phyloP scores from a whole-genome alignment of 2,329 filamentous ascomycete species.

The Paracoccidioides lutzii region DNA sequence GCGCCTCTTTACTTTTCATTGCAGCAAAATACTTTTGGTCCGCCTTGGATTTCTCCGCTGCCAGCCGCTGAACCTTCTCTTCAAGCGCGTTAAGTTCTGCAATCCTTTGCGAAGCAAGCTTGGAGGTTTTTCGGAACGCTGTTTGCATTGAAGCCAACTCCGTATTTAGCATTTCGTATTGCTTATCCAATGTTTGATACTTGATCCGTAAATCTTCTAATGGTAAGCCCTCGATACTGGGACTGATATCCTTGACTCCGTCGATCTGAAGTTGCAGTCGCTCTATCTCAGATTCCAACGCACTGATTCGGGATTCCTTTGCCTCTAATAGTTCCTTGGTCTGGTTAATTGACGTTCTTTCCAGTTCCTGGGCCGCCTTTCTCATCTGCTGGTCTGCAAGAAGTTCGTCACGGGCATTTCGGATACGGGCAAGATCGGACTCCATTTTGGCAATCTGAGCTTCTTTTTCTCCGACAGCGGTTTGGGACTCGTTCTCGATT shows the following conservation, averaged over 20 bases:
- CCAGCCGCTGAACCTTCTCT: slow-evolving; percentile 60
- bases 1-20: slow-evolving; percentile 82
- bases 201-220: slow-evolving; percentile 61
- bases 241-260: slow-evolving; percentile 30
- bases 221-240: slow-evolving; percentile 46
- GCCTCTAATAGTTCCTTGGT: slow-evolving; percentile 68
- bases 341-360: slow-evolving; percentile 55
- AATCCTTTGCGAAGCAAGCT: slow-evolving; percentile 74
- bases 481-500: slow-evolving; percentile 67
- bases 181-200: slow-evolving; percentile 60
- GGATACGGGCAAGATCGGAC: slow-evolving; percentile 71
- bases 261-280: slow-evolving; percentile 49
- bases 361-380: slow-evolving; percentile 67
- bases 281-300: slow-evolving; percentile 70
- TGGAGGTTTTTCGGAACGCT: slow-evolving; percentile 81
- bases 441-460: slow-evolving; percentile 69
- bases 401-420: slow-evolving; percentile 73
- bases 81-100: slow-evolving; percentile 63
- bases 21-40: slow-evolving; percentile 97
- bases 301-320: slow-evolving; percentile 65
- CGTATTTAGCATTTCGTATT: slow-evolving; percentile 71
- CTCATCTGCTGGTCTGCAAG: slow-evolving; percentile 67
- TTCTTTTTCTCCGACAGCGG: slow-evolving; percentile 63
- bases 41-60: slow-evolving; percentile 85
- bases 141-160: slow-evolving; percentile 82